These are phyloP conservation scores for Stagonosporopsis vannaccii DNA, from an alignment of 2,329 filamentous ascomycete genomes.

Conservation along the genomic window DNA sequence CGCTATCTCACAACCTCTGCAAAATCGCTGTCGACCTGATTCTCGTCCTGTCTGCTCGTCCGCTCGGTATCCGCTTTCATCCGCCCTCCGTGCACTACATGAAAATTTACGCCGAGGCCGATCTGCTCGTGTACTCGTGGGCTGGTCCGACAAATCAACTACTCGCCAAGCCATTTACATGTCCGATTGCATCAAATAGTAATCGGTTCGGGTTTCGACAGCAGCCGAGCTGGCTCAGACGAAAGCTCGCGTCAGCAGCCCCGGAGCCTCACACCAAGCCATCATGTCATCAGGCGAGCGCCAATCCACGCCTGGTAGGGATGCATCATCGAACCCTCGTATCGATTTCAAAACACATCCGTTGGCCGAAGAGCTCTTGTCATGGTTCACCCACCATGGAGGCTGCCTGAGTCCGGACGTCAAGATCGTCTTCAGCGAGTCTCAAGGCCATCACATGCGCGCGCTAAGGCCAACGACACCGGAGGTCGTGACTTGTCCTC, in stretches of 20 bases:
- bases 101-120: conserved; percentile 26
- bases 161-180: conserved; percentile 10
- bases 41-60: conserved; percentile 12
- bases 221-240: conserved; percentile 13
- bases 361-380: conserved; percentile 29
- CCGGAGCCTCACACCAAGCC: conserved; percentile 8
- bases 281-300: conserved; percentile 20
- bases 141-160: conserved; percentile 13
- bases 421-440: conserved; percentile 34
- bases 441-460: conserved; percentile 43
- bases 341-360: conserved; percentile 20
- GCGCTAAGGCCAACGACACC: conserved; percentile 32
- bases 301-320: conserved; percentile 1
- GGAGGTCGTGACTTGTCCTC: conserved; percentile 40
- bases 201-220: conserved; percentile 7
- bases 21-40: conserved; percentile 17
- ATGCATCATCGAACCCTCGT: conserved; percentile 9
- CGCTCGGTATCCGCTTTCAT: conserved; percentile 17
- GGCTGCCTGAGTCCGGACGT: conserved; percentile 43
- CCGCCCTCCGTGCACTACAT: conserved; percentile 20
- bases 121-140: conserved; percentile 21
- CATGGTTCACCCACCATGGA: conserved; percentile 43
- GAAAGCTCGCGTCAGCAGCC: conserved; percentile 22
- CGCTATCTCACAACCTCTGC: conserved; percentile 17
- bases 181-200: conserved; percentile 5